Conservation (phyloP, 164 flowering plant genomes). For the Magnolia officinalis region DNA sequence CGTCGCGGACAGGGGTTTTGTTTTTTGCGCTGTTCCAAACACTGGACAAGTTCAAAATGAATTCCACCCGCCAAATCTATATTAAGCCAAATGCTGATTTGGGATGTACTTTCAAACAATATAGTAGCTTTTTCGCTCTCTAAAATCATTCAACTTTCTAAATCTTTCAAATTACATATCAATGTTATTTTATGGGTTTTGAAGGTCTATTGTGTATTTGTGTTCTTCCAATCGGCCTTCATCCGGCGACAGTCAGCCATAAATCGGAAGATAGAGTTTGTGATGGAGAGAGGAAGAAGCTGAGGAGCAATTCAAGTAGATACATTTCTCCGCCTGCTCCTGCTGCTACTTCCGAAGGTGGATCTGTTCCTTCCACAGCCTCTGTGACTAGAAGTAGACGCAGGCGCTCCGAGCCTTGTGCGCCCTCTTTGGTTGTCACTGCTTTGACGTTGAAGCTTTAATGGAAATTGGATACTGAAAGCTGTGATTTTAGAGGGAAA, state of each 20-base stretch:
- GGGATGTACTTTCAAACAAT: too few relatives aligned
- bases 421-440: slow-evolving; percentile 3
- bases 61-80: too few relatives aligned
- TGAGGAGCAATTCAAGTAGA: slow-evolving; percentile 27
- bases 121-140: too few relatives aligned
- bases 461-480: background rate
- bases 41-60: too few relatives aligned
- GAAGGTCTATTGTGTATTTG: slow-evolving; percentile 70
- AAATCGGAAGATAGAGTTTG: slow-evolving; percentile 26
- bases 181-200: background rate
- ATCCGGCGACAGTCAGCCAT: slow-evolving; percentile 48
- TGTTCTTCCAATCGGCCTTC: slow-evolving; percentile 67
- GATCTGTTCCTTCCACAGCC: background rate
- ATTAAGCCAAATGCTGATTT: too few relatives aligned
- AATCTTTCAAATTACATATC: too few relatives aligned
- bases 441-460: slow-evolving; percentile 1
- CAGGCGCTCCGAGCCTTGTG: background rate
- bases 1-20: background rate
- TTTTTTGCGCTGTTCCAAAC: background rate
- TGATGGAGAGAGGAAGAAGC: slow-evolving; percentile 53
- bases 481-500: background rate
- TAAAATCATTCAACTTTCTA: too few relatives aligned
- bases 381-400: background rate
- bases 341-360: background rate
- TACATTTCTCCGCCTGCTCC: slow-evolving; percentile 16